Evolutionary conservation across 306 rosid genomes (phyloP).

Genomic region (Prunus salicina): DNA sequence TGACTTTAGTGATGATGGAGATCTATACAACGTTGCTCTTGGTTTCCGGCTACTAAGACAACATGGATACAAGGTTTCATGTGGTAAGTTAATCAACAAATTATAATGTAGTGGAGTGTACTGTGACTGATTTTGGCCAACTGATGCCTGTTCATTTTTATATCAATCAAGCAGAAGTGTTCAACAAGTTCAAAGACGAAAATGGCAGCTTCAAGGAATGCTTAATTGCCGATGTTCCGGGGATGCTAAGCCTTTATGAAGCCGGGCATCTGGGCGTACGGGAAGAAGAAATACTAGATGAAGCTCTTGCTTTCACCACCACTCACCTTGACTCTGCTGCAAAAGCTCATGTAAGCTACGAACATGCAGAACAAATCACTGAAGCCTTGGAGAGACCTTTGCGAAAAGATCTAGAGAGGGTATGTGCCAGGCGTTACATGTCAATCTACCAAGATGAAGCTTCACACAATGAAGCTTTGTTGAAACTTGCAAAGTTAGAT

Average conservation of each 20-base stretch:
- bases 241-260: constrained; percentile 45
- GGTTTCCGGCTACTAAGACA: too few species aligned
- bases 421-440: constrained; percentile 32
- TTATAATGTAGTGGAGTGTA: too few species aligned
- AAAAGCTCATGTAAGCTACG: not conserved
- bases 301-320: constrained; percentile 36
- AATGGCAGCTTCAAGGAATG: constrained; percentile 32
- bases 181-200: constrained; percentile 31
- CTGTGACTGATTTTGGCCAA: too few species aligned
- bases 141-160: too few species aligned
- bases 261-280: constrained; percentile 36
- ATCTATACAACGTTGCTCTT: too few species aligned
- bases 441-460: constrained; percentile 20
- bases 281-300: constrained; percentile 45
- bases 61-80: too few species aligned
- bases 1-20: too few species aligned
- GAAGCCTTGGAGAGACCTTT: constrained; percentile 26
- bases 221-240: constrained; percentile 4
- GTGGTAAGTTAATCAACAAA: too few species aligned
- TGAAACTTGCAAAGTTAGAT: too few species aligned
- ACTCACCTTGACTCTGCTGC: not conserved
- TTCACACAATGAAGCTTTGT: constrained; percentile 1
- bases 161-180: constrained; percentile 13
- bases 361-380: not conserved
- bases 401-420: constrained; percentile 25